A percentile compares a stretch with the other conserved stretches of the same genome.
These are phyloP conservation scores for Magnaporthiopsis rhizophila DNA, from an alignment of 2,329 filamentous ascomycete genomes.

Conservation along the genomic window DNA sequence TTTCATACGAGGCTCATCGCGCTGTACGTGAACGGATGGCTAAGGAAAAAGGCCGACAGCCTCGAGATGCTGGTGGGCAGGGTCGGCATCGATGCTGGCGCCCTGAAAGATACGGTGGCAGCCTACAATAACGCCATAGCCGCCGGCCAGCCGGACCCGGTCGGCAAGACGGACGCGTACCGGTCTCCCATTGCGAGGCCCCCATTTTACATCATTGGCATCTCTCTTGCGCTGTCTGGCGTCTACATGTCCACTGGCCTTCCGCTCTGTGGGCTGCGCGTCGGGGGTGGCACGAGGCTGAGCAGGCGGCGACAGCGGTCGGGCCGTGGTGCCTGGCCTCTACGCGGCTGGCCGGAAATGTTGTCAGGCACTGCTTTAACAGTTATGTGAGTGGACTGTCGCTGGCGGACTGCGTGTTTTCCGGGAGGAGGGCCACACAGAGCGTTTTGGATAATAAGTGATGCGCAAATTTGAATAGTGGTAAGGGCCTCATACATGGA, in stretches of 20 bases:
- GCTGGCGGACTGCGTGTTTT: conserved; percentile 11
- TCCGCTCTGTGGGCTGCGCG: conserved; percentile 7
- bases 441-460: background rate
- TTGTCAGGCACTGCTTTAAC: conserved; percentile 10
- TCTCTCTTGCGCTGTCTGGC: conserved; percentile 3
- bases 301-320: background rate
- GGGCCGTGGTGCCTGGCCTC: background rate
- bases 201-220: conserved; percentile 9
- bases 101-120: background rate
- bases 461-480: no score
- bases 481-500: background rate
- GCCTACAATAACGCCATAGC: conserved; percentile 8
- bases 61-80: conserved; percentile 8
- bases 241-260: conserved; percentile 3
- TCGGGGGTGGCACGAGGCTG: conserved; percentile 2
- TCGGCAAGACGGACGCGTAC: conserved; percentile 3
- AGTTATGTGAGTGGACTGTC: conserved; percentile 9
- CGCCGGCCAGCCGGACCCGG: conserved; percentile 3
- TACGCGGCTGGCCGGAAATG: conserved; percentile 10
- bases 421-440: conserved; percentile 9
- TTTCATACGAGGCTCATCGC: conserved; percentile 4
- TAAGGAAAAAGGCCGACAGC: conserved; percentile 8
- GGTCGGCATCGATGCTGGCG: background rate
- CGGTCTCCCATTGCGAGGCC: conserved; percentile 3
- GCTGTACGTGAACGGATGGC: conserved; percentile 8